A percentile compares a stretch with the other conserved stretches of the same genome.
phyloP scores from a whole-genome alignment of 768 basidiomycete genomes.

The Auriscalpium vulgare region DNA sequence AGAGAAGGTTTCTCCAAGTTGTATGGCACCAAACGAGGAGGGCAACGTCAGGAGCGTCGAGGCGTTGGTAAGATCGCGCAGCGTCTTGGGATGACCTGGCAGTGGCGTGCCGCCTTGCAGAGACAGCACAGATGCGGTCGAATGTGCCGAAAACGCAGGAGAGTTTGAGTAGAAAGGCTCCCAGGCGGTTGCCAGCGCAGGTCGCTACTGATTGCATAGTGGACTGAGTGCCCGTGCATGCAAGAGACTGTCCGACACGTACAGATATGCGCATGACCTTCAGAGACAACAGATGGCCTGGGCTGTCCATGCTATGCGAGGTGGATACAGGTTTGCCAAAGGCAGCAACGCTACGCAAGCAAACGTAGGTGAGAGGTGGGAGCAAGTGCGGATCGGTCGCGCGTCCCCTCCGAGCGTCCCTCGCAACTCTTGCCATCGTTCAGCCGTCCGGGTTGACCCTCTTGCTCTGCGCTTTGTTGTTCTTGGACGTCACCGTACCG shows the following conservation, averaged over 20 bases:
- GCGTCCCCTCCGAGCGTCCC: no score
- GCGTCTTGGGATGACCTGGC: slow-evolving; percentile 71
- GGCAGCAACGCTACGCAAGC: no score
- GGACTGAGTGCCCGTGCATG: slow-evolving; percentile 2
- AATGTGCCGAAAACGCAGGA: slow-evolving; percentile 73
- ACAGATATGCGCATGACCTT: slow-evolving; percentile 89
- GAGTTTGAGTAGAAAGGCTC: slow-evolving; percentile 84
- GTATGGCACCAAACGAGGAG: slow-evolving; percentile 76
- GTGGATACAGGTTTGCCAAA: background rate
- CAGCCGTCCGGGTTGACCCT: no score
- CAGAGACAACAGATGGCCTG: slow-evolving; percentile 61
- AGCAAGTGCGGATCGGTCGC: background rate
- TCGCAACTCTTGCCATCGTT: no score
- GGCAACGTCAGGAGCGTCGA: slow-evolving; percentile 78
- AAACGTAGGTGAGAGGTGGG: background rate
- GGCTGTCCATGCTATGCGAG: slow-evolving; percentile 36
- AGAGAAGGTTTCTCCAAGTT: slow-evolving; percentile 84
- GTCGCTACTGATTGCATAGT: slow-evolving; percentile 41
- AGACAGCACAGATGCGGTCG: slow-evolving; percentile 69
- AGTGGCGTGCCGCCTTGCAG: slow-evolving; percentile 67
- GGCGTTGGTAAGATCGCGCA: slow-evolving; percentile 73
- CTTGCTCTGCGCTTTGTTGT: no score
- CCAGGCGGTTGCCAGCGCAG: slow-evolving; percentile 69
- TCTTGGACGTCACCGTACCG: background rate
- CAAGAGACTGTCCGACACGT: slow-evolving; percentile 27